Base-by-base conservation (phyloP, 2,329 filamentous ascomycete species). In the Myriosclerotinia duriaeana region DNA sequence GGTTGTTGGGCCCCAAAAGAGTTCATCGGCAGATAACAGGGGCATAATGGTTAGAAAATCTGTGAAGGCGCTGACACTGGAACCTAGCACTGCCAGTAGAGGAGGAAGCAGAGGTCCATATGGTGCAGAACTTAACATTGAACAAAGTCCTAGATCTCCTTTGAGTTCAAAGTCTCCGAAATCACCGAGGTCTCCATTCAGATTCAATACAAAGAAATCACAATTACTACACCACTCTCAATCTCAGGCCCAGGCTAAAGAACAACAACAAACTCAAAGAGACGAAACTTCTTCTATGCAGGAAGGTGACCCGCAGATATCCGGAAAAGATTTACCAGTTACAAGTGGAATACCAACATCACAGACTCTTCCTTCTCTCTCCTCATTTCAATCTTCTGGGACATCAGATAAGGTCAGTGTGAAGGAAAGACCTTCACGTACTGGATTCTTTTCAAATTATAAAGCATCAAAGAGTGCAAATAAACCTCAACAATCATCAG, bases 391-490 rank as follows among this genome's bases (percentile, higher is more conserved):
- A 53, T 55, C 66, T 38, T 68, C 34, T 42, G 34, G 62, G 36
- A 42, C 54, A 48, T n/a, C n/a, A 65, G 17, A 67, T 44, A n/a
- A 67, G 46, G 65, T 68, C 53, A 60, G 69, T 36, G 68, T 72
- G n/a, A 67, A 59, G 58, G 71, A 75, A 66, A 69, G 71, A 50
- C 68, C 73, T 20, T 53, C 71, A 38, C 71, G 71, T 48, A 70
- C 69, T 44, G 73, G 74, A 75, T 81, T 83, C 69, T 83, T 83
- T 70, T 77, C 79, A 53, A 83, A 83, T 69, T 78, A 81, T 67
- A 78, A 79, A 66, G 80, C 80, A 14, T 77, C 78, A 7, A 82
- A 80, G 67, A 81, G 80, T 38, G 79, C 80, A 7, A 79, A 76
- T 53, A 80, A 79, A 73, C 50, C 77, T 72, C 67, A 76, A 77